A percentile compares a stretch with the other conserved stretches of the same genome.
Conservation (phyloP, 2,329 filamentous ascomycete genomes). For the Davidsoniella australis region DNA sequence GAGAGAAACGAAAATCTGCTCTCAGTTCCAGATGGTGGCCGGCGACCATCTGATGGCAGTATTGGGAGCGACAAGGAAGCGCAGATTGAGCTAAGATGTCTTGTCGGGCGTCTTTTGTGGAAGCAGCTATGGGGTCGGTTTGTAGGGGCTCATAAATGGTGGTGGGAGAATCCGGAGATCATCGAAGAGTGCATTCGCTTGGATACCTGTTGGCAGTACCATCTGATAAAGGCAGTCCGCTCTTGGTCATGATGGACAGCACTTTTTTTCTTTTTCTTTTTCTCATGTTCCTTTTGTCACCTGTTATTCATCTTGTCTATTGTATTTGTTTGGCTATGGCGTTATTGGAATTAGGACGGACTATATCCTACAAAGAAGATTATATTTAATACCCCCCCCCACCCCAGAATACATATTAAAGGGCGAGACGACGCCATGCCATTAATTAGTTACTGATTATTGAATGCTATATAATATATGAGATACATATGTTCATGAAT, state of each 20-base stretch:
- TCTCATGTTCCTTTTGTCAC: slow-evolving; percentile 3
- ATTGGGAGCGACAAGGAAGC: slow-evolving; percentile 17
- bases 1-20: no score
- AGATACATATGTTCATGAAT: no score
- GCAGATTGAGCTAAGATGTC: slow-evolving; percentile 31
- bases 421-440: no score
- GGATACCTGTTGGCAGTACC: slow-evolving; percentile 42
- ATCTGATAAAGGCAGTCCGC: slow-evolving; percentile 36
- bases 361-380: no score
- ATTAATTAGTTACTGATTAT: no score
- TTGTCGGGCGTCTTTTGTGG: slow-evolving; percentile 42
- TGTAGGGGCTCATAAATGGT: slow-evolving; percentile 35
- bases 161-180: slow-evolving; percentile 42
- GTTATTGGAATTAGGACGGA: neutral
- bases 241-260: neutral
- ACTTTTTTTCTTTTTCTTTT: neutral
- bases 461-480: no score
- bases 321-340: neutral
- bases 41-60: neutral
- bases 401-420: no score
- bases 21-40: neutral
- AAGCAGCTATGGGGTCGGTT: slow-evolving; percentile 40
- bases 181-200: slow-evolving; percentile 36
- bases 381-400: no score
- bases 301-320: slow-evolving; percentile 2